phyloP scores from a whole-genome alignment of 2,329 filamentous ascomycete genomes.

The Nemania serpens region DNA sequence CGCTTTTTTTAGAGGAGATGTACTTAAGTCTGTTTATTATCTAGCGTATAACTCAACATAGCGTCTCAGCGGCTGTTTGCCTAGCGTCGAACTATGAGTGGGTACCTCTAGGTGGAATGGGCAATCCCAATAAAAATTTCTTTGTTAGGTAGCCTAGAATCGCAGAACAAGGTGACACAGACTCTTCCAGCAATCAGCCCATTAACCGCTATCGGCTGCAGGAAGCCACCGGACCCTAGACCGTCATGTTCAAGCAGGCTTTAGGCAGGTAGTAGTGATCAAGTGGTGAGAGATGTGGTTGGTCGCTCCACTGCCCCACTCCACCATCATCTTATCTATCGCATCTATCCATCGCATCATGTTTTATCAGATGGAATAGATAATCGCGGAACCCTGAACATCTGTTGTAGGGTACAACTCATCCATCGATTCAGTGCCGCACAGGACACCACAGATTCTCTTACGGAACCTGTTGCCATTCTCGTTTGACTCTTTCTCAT shows the following conservation, averaged over 20 bases:
- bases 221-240: not conserved
- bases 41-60: too few species aligned
- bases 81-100: too few species aligned
- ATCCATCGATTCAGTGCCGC: not conserved
- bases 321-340: conserved; percentile 5
- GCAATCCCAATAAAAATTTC: not conserved
- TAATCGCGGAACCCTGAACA: conserved; percentile 18
- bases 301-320: conserved; percentile 22
- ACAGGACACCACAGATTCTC: too few species aligned
- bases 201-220: conserved; percentile 20
- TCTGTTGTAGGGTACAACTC: not conserved
- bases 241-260: not conserved
- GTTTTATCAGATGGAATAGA: conserved; percentile 29
- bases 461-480: not conserved
- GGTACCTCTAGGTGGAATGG: too few species aligned
- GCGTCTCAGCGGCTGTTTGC: too few species aligned
- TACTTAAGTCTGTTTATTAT: too few species aligned
- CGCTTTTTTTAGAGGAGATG: too few species aligned
- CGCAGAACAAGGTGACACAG: not conserved
- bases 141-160: not conserved
- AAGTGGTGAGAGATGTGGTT: not conserved
- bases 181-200: not conserved
- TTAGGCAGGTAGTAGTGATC: not conserved
- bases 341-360: conserved; percentile 15
- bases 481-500: not conserved